phyloP scores from a whole-genome alignment of 768 basidiomycete genomes.

The Podaxis sp. region DNA sequence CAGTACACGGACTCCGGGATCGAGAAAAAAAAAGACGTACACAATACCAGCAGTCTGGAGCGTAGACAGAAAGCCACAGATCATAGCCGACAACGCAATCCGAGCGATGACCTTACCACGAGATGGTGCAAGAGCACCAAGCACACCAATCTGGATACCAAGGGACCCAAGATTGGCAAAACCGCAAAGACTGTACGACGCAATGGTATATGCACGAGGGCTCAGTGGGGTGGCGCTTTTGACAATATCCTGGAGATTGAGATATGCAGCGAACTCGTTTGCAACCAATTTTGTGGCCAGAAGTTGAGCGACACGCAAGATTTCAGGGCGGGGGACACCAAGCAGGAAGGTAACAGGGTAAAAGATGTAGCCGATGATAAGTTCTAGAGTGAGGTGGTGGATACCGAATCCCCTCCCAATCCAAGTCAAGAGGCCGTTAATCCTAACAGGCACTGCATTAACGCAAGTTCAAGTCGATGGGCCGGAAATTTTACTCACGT shows the following conservation, averaged over 20 bases:
- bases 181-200: conserved; percentile 86
- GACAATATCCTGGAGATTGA: conserved; percentile 52
- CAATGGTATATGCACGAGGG: conserved; percentile 76
- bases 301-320: conserved; percentile 75
- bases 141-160: conserved; percentile 73
- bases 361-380: conserved; percentile 83
- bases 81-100: conserved; percentile 54
- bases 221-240: conserved; percentile 53
- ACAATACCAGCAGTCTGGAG: conserved; percentile 36
- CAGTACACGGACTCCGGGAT: conserved; percentile 1
- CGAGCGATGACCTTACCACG: conserved; percentile 70
- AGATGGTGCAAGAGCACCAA: conserved; percentile 46
- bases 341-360: conserved; percentile 85
- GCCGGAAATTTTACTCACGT: conserved; percentile 30
- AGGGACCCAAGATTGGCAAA: conserved; percentile 87
- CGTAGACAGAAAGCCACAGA: conserved; percentile 32
- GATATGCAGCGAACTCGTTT: conserved; percentile 85
- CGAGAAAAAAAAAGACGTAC: conserved; percentile 26
- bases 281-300: conserved; percentile 87
- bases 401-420: conserved; percentile 86
- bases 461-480: too few relatives aligned
- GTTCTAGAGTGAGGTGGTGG: conserved; percentile 76
- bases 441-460: conserved; percentile 28
- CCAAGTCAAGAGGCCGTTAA: conserved; percentile 89
- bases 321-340: conserved; percentile 80